A percentile compares a stretch with the other conserved stretches of the same genome.
phyloP scores from a whole-genome alignment of 2,329 filamentous ascomycete species.

The Aspergillus luchuensis region DNA sequence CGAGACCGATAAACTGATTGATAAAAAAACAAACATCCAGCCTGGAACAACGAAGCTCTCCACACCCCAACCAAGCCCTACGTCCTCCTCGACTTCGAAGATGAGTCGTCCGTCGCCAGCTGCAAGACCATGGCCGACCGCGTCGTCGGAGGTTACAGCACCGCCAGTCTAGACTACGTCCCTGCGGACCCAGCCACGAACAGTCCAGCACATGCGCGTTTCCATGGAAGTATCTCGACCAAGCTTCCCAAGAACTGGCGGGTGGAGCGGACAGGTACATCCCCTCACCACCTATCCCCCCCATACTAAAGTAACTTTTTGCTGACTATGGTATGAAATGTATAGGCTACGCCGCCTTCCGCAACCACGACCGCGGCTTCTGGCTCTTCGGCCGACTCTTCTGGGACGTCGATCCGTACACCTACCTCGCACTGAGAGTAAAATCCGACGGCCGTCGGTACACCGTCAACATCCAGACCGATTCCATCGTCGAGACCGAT shows the following conservation, averaged over 20 bases:
- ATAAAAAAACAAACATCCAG: conserved; percentile 25
- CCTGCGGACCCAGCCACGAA: conserved; percentile 47
- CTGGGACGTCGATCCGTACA: conserved; percentile 89
- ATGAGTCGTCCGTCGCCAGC: conserved; percentile 34
- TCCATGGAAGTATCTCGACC: conserved; percentile 86
- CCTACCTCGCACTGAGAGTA: conserved; percentile 82
- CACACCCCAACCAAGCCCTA: conserved; percentile 43
- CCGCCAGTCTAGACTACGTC: conserved; percentile 69
- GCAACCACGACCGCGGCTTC: conserved; percentile 73
- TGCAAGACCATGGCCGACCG: conserved; percentile 81
- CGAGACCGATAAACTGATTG: neutral
- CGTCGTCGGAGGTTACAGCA: conserved; percentile 84
- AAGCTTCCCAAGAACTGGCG: conserved; percentile 69
- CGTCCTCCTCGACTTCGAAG: conserved; percentile 45
- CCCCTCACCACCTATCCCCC: too few species aligned
- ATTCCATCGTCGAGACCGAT: conserved; percentile 91
- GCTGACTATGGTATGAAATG: too few species aligned
- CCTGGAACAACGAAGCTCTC: conserved; percentile 44
- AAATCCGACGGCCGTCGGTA: conserved; percentile 91
- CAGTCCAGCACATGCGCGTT: conserved; percentile 69
- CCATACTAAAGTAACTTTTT: too few species aligned
- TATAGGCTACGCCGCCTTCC: conserved; percentile 86
- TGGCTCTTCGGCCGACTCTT: conserved; percentile 83
- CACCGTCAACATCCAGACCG: conserved; percentile 93
- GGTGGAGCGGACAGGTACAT: conserved; percentile 43